Conservation (phyloP, 2,329 filamentous ascomycete genomes). For the Grosmannia serpens region DNA sequence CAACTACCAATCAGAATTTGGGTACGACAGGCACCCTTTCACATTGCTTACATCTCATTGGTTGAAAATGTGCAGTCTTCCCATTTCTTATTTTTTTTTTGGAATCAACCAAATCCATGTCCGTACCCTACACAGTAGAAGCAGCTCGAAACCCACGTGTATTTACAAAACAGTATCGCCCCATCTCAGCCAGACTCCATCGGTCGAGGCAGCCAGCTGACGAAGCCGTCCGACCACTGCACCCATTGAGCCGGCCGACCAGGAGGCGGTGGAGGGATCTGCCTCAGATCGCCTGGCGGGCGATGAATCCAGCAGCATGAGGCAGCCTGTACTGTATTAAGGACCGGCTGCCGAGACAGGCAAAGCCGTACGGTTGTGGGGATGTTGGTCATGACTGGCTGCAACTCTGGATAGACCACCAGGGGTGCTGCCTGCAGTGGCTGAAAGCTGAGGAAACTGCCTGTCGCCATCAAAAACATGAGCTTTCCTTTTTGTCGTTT, state of each 20-base stretch:
- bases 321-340: no score
- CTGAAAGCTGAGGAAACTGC: neutral
- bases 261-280: neutral
- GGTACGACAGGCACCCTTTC: neutral
- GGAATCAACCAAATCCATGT: neutral
- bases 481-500: neutral
- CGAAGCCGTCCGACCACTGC: neutral
- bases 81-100: neutral
- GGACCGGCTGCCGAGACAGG: no score
- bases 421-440: neutral
- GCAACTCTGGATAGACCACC: neutral
- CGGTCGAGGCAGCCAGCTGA: neutral
- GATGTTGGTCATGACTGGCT: neutral
- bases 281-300: neutral
- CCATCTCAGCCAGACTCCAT: neutral
- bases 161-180: neutral
- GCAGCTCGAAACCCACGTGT: neutral
- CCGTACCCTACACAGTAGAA: neutral
- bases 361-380: neutral
- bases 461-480: neutral
- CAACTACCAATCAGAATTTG: neutral
- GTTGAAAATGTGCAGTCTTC: neutral
- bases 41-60: neutral
- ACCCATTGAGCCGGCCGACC: neutral
- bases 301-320: conserved; percentile 3